Conservation (phyloP, 129 eudicot species). For the Escallonia rubra region DNA sequence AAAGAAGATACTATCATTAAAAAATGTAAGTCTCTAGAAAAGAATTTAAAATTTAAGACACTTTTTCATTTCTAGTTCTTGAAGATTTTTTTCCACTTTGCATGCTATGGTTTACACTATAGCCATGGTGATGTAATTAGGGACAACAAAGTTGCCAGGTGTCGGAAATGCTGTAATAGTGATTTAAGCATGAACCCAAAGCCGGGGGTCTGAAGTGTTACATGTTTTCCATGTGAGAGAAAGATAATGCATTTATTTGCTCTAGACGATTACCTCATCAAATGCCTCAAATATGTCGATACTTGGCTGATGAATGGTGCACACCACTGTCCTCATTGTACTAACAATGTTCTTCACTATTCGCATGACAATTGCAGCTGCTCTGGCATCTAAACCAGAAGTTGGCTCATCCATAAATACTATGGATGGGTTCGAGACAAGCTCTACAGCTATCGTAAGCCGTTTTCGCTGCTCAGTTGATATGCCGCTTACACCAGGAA, state of each 20-base stretch:
- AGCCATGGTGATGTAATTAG: too few relatives aligned
- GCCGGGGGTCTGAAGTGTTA: not conserved
- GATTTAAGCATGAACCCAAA: not conserved
- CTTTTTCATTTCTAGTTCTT: too few relatives aligned
- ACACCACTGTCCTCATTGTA: slow-evolving; percentile 49
- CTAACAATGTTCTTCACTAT: slow-evolving; percentile 44
- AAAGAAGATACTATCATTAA: too few relatives aligned
- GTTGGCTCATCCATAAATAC: slow-evolving; percentile 65
- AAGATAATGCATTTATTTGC: not conserved
- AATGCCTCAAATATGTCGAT: slow-evolving; percentile 51
- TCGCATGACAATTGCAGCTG: slow-evolving; percentile 61
- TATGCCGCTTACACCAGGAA: slow-evolving; percentile 50
- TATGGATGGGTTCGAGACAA: slow-evolving; percentile 57
- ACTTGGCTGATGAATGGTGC: slow-evolving; percentile 53
- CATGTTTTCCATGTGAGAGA: not conserved
- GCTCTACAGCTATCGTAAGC: slow-evolving; percentile 55
- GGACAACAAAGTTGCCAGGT: not conserved
- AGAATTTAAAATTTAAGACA: too few relatives aligned
- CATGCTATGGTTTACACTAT: too few relatives aligned
- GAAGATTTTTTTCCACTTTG: too few relatives aligned
- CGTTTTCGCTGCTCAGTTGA: slow-evolving; percentile 51
- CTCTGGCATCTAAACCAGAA: slow-evolving; percentile 61
- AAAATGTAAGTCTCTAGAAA: too few relatives aligned
- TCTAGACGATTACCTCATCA: slow-evolving; percentile 31
- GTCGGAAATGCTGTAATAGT: not conserved